Evolutionary conservation across 257 asterid species (phyloP), one percentile per base, ranked within the genome.

Genomic region (Gentiana dahurica): DNA sequence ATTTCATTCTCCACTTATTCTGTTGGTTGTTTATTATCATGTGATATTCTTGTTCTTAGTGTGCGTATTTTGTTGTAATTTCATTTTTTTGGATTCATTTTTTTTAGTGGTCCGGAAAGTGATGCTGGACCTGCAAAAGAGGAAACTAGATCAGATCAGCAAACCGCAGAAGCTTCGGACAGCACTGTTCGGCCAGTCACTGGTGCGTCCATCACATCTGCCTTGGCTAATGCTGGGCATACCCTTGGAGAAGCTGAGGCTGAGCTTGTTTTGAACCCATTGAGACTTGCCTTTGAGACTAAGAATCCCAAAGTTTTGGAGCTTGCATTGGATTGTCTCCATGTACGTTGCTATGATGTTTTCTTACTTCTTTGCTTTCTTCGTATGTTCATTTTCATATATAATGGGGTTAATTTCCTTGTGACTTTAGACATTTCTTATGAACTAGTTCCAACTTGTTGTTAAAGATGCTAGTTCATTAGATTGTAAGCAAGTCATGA

Each of bases 281-380:
- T 92, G 36, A 75, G 89, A 71, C 84, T 83, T 71, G 94, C 99
- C 49, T 88, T 88, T 67, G 95, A 88, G 78, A 88, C 97, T 54
- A 88, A 88, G 76, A 81, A 83, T 79, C 73, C 78, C 39, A 88
- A 77, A 84, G 67, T 92, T 35, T 74, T 81, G 73, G 99, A 92
- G 81, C 99, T 92, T 69, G 97, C 95, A 59, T 77, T 92, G 83
- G 99, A 92, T 85, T 92, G 99, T 78, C 95, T 92, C 73, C 99
- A 92, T 78, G 99, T 92, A 86, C 66, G 99, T 76, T 65, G 59
- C 60, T 66, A 48, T 71, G 57, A 67, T 63, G 24, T 67, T 60
- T 34, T 54, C 36, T 64, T 47, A 9, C 32, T 52, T 52, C 34
- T 61, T 65, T 67, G 38, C 48, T 45, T 55, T 54, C 65, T 45